Evolutionary conservation across 2,329 filamentous ascomycete species (phyloP), one percentile per base, ranked within the genome.

Genomic region (Fusarium oxysporum): DNA sequence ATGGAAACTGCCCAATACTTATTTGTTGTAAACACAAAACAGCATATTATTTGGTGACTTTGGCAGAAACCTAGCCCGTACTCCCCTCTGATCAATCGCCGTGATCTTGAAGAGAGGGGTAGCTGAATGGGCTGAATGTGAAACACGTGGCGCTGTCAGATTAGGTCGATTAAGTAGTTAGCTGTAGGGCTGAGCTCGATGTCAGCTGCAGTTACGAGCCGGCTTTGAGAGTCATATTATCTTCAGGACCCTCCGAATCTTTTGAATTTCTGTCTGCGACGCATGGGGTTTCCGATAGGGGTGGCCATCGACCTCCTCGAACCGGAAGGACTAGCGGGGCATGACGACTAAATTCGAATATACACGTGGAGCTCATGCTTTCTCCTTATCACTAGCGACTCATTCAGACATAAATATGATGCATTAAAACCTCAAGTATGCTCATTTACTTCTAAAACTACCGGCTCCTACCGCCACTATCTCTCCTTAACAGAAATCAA

Each of bases 51-150:
- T 6, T 23, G n/a, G 8, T 19, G 11, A 5, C 5, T 0, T 23
- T 8, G 8, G 14, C 4, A 37, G 13, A 19, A 32, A n/a, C 21
- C 19, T 10, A 17, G 13, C 1, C 19, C 14, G 0, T 13, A 2
- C 2, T 33, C 7, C 7, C 10, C 3, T 32, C 9, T 17, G 7
- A n/a, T 16, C 6, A 6, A 30, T 14, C 4, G 16, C 10, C 9
- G 16, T 33, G n/a, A 33, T 50, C 10, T 33, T 25, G n/a, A 35
- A 35, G 11, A 3, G 32, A 35, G 48, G 48, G 48, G 48, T 51
- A 51, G 8, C 0, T 35, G 11, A 19, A 25, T 10, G 47, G 16
- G n/a, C 30, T 25, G 47, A 16, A 50, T 14, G 1, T 25, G 32
- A 25, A 35, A 51, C 48, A 51, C 48, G 48, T 51, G 48, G n/a